Base-by-base conservation (phyloP, 2,329 filamentous ascomycete genomes). In the Pseudocercospora crystallina region DNA sequence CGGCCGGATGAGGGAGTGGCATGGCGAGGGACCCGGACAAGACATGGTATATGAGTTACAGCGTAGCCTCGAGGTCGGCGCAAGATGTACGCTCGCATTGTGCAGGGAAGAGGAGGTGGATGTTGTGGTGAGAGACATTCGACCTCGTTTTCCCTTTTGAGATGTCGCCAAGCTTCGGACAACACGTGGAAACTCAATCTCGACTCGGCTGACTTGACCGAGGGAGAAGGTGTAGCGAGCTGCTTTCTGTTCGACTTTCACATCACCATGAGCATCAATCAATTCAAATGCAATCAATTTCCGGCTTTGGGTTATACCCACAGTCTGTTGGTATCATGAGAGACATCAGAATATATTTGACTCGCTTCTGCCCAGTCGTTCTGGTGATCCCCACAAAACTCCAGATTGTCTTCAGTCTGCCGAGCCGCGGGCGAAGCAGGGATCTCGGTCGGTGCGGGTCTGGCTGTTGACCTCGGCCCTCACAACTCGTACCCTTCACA, bases 71-170 rank as follows among this genome's bases (percentile, higher is more conserved):
- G n/a, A n/a, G n/a, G n/a, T n/a, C n/a, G n/a, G n/a, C n/a, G n/a
- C n/a, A n/a, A n/a, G n/a, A n/a, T n/a, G n/a, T n/a, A n/a, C n/a
- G n/a, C n/a, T n/a, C n/a, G n/a, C n/a, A n/a, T n/a, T n/a, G n/a
- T n/a, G n/a, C n/a, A 7, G 20, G 7, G 20, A 26, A 7, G 20
- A 26, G 20, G 7, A 26, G 20, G 4, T 26, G 3, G 4, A 26
- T 26, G 20, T 26, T 26, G 20, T 26, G 20, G 20, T 26, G 20
- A 26, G 20, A 26, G 20, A 26, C 20, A 7, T 26, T 26, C 26
- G 39, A 42, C 17, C 39, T 42, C 39, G 39, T 42, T 42, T 42
- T 42, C 39, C 26, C 9, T 17, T 13, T 41, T 41, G 17, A 41
- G 20, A 41, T 9, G 14, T 11, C 38, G 20, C 10, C 14, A 15